These are phyloP conservation scores for Psidium friedrichsthalianum DNA, from an alignment of 345 rosid species.

Conservation along the genomic window DNA sequence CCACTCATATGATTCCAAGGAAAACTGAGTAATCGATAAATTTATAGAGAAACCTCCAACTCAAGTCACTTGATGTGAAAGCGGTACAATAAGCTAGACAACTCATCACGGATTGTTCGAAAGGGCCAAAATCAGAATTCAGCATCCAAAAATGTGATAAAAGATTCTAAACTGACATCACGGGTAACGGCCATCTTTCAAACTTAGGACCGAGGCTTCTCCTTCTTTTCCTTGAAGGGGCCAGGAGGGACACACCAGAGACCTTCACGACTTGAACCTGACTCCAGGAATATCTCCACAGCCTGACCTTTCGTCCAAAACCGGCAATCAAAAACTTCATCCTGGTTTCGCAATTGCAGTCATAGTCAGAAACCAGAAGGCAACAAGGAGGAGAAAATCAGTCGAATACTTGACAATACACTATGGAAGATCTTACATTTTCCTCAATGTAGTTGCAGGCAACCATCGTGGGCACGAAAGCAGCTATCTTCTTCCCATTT, in stretches of 20 bases:
- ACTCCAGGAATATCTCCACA: conserved; percentile 84
- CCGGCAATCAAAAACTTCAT: conserved; percentile 73
- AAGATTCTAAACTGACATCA: not conserved
- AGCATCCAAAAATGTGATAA: not conserved
- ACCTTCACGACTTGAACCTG: conserved; percentile 82
- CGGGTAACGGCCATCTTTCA: not conserved
- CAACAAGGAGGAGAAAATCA: not conserved
- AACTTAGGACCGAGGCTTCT: conserved; percentile 68
- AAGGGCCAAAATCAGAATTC: not conserved
- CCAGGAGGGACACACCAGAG: conserved; percentile 71
- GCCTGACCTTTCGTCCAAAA: conserved; percentile 79
- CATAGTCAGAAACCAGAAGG: not conserved
- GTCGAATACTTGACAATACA: not conserved
- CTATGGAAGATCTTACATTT: conserved; percentile 32
- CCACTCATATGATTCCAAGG: too few relatives aligned
- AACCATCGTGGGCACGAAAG: conserved; percentile 94
- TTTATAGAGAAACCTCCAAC: too few relatives aligned
- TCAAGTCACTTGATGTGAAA: not conserved
- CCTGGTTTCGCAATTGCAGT: conserved; percentile 17
- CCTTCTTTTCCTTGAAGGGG: conserved; percentile 80
- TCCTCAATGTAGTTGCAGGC: conserved; percentile 94
- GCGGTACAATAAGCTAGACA: not conserved
- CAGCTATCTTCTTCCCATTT: conserved; percentile 93
- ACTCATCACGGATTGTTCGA: not conserved
- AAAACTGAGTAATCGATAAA: too few relatives aligned